Conservation (phyloP, 257 asterid genomes). For the Gentiana dahurica region DNA sequence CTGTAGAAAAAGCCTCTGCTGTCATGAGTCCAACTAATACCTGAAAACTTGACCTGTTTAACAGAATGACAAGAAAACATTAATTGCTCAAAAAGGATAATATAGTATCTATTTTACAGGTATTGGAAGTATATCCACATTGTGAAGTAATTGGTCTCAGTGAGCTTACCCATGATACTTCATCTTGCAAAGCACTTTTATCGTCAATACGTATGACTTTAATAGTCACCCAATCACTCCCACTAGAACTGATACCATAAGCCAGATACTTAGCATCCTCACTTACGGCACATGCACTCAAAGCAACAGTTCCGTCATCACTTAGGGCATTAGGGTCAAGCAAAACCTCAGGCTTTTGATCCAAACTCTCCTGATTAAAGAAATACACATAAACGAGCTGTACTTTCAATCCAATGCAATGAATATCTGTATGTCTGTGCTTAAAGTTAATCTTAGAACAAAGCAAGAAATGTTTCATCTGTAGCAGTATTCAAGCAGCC, state of each 20-base stretch:
- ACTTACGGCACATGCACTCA: slow-evolving; percentile 45
- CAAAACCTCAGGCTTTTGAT: slow-evolving; percentile 63
- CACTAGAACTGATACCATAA: slow-evolving; percentile 78
- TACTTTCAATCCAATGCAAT: neutral
- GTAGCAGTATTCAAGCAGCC: neutral
- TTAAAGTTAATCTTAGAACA: neutral
- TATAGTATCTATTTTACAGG: neutral
- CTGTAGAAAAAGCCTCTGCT: slow-evolving; percentile 85
- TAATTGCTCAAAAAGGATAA: neutral
- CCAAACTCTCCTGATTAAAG: slow-evolving; percentile 58
- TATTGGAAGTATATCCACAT: neutral
- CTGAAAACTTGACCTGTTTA: slow-evolving; percentile 72
- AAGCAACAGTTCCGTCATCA: slow-evolving; percentile 80
- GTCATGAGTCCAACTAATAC: slow-evolving; percentile 78
- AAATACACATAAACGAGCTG: neutral
- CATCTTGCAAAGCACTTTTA: slow-evolving; percentile 50
- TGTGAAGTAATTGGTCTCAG: neutral
- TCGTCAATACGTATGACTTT: slow-evolving; percentile 63
- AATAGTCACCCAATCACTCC: slow-evolving; percentile 94
- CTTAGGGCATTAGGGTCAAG: slow-evolving; percentile 87
- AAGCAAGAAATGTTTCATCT: neutral
- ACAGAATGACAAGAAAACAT: neutral
- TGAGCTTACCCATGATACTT: slow-evolving; percentile 65
- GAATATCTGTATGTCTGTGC: neutral
- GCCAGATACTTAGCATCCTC: slow-evolving; percentile 83